A percentile compares a stretch with the other conserved stretches of the same genome.
These are phyloP conservation scores for Raphanus raphanistrum DNA, from an alignment of 345 rosid genomes.

Conservation along the genomic window DNA sequence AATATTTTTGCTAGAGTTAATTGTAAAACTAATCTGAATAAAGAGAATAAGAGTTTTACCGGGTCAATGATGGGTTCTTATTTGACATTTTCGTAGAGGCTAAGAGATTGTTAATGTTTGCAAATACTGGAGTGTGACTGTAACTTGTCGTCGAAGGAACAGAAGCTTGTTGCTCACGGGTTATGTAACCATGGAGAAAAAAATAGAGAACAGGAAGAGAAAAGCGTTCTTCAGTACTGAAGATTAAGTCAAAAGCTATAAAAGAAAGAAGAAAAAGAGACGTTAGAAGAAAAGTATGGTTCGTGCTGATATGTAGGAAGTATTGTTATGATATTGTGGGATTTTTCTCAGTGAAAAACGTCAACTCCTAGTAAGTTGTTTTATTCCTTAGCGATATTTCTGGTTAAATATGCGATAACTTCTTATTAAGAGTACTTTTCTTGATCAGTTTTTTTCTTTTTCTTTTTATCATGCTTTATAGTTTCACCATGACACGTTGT, in stretches of 20 bases:
- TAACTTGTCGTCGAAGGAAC: constrained; percentile 13
- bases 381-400: neutral
- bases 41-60: constrained; percentile 26
- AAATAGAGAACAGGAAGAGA: neutral
- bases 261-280: constrained; percentile 17
- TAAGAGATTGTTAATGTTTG: no score
- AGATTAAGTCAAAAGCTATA: constrained; percentile 20
- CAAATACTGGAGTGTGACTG: neutral
- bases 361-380: neutral
- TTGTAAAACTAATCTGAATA: neutral
- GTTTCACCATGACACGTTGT: neutral
- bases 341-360: constrained; percentile 15
- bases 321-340: constrained; percentile 31
- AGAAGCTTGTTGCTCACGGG: constrained; percentile 7
- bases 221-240: neutral
- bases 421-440: neutral
- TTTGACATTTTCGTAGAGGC: no score
- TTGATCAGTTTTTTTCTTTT: neutral
- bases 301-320: constrained; percentile 25
- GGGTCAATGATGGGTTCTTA: neutral
- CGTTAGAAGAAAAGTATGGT: constrained; percentile 25
- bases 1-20: neutral
- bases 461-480: constrained; percentile 4
- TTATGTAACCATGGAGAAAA: neutral
- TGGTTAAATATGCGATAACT: neutral